Conservation (phyloP, 108 stramenopile genomes). For the Bacterosira constricta region DNA sequence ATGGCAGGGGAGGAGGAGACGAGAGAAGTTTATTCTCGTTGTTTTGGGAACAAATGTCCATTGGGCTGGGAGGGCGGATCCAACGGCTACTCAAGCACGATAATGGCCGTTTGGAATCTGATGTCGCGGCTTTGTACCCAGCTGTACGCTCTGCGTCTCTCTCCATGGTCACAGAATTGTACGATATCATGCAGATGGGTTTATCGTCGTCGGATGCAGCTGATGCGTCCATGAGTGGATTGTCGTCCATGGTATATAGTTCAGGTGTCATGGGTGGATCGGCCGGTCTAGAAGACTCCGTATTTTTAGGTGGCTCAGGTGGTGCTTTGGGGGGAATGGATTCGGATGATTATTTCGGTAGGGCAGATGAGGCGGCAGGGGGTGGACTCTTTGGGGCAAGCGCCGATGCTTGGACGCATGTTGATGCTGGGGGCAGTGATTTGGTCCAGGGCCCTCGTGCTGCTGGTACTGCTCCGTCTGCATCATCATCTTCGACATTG, state of each 20-base stretch:
- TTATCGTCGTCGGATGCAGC: constrained; percentile 42
- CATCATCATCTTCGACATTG: constrained; percentile 53
- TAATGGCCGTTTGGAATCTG: constrained; percentile 59
- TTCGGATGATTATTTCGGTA: constrained; percentile 13
- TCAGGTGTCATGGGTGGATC: constrained; percentile 81
- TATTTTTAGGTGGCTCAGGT: constrained; percentile 47
- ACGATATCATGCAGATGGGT: constrained; percentile 75
- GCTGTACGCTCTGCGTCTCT: constrained; percentile 70
- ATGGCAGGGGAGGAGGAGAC: constrained; percentile 13
- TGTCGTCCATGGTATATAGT: constrained; percentile 35
- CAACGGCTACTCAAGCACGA: constrained; percentile 69
- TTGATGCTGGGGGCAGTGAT: constrained; percentile 1
- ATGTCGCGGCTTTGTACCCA: constrained; percentile 80
- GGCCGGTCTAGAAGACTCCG: constrained; percentile 63
- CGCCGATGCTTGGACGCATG: constrained; percentile 61
- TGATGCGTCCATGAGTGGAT: constrained; percentile 42
- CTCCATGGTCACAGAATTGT: constrained; percentile 71
- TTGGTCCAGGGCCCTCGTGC: constrained; percentile 18
- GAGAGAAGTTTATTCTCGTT: constrained; percentile 55
- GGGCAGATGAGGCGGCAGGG: constrained; percentile 43
- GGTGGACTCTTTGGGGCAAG: constrained; percentile 29
- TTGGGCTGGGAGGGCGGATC: constrained; percentile 62
- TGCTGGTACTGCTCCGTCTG: constrained; percentile 14
- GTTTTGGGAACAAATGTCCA: constrained; percentile 79
- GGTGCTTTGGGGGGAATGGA: constrained; percentile 7